These are phyloP conservation scores for Amphicarpaea edgeworthii DNA, from an alignment of 306 rosid genomes.

Conservation along the genomic window DNA sequence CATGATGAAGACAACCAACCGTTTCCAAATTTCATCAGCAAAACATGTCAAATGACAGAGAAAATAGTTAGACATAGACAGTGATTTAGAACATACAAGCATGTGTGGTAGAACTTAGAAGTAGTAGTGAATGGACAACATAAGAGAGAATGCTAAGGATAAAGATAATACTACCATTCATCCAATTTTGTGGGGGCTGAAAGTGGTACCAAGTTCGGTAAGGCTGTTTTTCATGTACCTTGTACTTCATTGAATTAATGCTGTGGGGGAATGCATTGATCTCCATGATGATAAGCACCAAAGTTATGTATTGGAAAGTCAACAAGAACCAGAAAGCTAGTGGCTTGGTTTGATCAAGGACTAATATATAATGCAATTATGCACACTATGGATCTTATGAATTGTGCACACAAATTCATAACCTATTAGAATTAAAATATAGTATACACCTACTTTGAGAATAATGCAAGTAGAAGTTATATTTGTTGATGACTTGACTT, in stretches of 20 bases:
- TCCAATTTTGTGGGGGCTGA: slow-evolving; percentile 59
- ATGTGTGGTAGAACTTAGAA: not conserved
- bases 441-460: not conserved
- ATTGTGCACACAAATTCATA: not conserved
- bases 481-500: not conserved
- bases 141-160: not conserved
- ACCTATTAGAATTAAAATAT: not conserved
- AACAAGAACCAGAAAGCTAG: not conserved
- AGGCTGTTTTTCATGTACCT: slow-evolving; percentile 46
- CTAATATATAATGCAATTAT: not conserved
- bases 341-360: not conserved
- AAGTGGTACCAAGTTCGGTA: slow-evolving; percentile 57
- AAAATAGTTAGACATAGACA: slow-evolving; percentile 35
- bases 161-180: slow-evolving; percentile 55
- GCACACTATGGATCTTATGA: not conserved
- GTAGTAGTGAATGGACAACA: not conserved
- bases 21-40: slow-evolving; percentile 37
- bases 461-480: not conserved
- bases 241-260: not conserved
- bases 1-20: slow-evolving; percentile 41
- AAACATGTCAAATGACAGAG: slow-evolving; percentile 44
- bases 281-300: slow-evolving; percentile 6
- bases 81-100: not conserved
- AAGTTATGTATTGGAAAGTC: not conserved
- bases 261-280: not conserved